These are phyloP conservation scores for Suhomyces kilbournensis DNA, from an alignment of 805 yeast species.

Conservation along the genomic window DNA sequence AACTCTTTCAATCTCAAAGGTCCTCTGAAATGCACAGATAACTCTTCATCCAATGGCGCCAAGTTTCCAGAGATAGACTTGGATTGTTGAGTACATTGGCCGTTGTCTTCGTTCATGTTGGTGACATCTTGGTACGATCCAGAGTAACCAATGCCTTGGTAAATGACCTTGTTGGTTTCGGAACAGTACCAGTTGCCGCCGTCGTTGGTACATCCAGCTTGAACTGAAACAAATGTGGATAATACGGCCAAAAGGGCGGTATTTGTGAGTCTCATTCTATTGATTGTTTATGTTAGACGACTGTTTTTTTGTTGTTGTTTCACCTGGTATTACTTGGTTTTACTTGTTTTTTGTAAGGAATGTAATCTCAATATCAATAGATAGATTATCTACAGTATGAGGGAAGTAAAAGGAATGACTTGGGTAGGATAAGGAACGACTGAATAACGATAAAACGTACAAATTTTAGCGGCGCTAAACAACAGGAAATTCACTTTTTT, in stretches of 20 bases:
- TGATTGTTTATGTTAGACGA: not conserved
- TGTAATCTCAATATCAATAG: not conserved
- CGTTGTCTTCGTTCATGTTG: slow-evolving; percentile 65
- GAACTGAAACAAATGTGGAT: slow-evolving; percentile 17
- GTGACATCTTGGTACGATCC: slow-evolving; percentile 83
- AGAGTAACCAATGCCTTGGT: slow-evolving; percentile 74
- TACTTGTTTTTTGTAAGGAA: not conserved
- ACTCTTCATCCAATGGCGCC: slow-evolving; percentile 82
- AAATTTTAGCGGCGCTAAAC: not conserved
- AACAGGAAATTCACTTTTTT: not conserved
- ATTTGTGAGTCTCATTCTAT: slow-evolving; percentile 22
- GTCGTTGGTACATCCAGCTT: slow-evolving; percentile 19
- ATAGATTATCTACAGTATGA: not conserved
- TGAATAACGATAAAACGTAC: not conserved
- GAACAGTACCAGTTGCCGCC: slow-evolving; percentile 53
- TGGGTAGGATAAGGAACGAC: slow-evolving; percentile 4
- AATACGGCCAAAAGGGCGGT: slow-evolving; percentile 22
- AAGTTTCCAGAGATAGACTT: slow-evolving; percentile 64
- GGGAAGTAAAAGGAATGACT: slow-evolving; percentile 8
- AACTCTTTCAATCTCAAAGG: slow-evolving; percentile 78
- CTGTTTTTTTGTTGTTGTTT: too few species aligned
- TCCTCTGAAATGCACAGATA: slow-evolving; percentile 88
- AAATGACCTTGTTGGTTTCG: slow-evolving; percentile 61
- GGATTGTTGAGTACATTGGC: slow-evolving; percentile 64
- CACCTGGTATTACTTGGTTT: too few species aligned